Evolutionary conservation across 768 basidiomycete genomes (phyloP), one percentile per base, ranked within the genome.

Genomic region (Chalciporus piperatus): DNA sequence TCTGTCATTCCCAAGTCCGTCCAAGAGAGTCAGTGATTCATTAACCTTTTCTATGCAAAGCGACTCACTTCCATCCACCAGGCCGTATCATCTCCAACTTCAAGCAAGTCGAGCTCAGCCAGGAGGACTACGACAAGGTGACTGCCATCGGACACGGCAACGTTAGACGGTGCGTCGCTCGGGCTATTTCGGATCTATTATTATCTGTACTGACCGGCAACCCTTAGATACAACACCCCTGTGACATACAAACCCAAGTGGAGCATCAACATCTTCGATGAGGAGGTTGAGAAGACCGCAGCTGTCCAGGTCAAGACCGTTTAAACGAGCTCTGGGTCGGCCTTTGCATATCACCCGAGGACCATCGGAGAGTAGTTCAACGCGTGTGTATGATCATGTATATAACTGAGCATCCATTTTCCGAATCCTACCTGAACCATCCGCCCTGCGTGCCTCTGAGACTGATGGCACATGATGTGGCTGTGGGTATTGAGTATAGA

Each of bases 1-100:
- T 84, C 83, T 9, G 86, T 93, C 55, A 90, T 93, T 60, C 92
- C 92, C 16, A 93, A 94, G 78, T 84, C 82, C 49, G 87, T 91
- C 23, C 75, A 84, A 51, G 75, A 85, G 62, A 70, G 76, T 79
- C 35, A 17, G 66, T 49, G 22, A 47, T n/a, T 14, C 50, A 38
- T 5, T 23, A 13, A n/a, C 20, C 32, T 16, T n/a, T 33, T 38
- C 20, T 22, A 41, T 28, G 22, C 48, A 16, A 47, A 39, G 13
- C 23, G 13, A n/a, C 2, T 16, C 22, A n/a, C 55, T 28, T 37
- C 5, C 7, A 10, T 4, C 8, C 40, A 45, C 37, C 54, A 75
- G 80, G 74, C 4, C 86, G 87, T 37, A 85, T 91, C 70, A 65
- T 75, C 47, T 84, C 83, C 54, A 92, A 93, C 75, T 89, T 90